Percentiles rank a stretch among this genome's conserved stretches.
phyloP scores from a whole-genome alignment of 257 asterid genomes.

The Gardenia jasminoides region DNA sequence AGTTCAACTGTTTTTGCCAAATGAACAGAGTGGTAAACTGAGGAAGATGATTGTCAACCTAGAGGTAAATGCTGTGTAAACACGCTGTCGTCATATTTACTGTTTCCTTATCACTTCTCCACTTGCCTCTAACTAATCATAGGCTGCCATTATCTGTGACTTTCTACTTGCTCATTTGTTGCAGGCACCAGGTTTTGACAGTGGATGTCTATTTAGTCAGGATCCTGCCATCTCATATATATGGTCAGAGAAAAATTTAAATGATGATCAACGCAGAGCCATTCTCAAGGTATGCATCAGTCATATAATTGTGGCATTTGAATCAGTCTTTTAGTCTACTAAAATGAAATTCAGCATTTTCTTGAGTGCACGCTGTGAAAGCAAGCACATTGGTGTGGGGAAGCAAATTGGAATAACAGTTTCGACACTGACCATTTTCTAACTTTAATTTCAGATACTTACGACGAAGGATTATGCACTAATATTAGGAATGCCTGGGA shows the following conservation, averaged over 20 bases:
- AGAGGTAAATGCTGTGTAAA: slow-evolving; percentile 52
- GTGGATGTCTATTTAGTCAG: slow-evolving; percentile 85
- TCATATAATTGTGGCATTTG: not conserved
- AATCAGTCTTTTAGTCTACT: too few relatives aligned
- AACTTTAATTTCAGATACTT: slow-evolving; percentile 62
- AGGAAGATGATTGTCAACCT: slow-evolving; percentile 90
- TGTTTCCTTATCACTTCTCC: slow-evolving; percentile 5
- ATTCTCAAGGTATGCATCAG: slow-evolving; percentile 66
- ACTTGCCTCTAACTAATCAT: not conserved
- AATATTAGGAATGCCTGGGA: slow-evolving; percentile 98
- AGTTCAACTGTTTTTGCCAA: slow-evolving; percentile 74
- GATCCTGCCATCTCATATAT: slow-evolving; percentile 91
- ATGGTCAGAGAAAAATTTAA: slow-evolving; percentile 74
- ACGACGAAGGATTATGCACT: slow-evolving; percentile 87
- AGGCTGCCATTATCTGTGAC: not conserved
- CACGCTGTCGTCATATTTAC: not conserved
- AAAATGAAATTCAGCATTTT: not conserved
- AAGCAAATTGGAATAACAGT: not conserved
- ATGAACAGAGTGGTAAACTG: slow-evolving; percentile 59
- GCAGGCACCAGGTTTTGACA: slow-evolving; percentile 89
- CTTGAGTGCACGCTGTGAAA: not conserved
- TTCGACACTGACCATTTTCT: slow-evolving; percentile 8
- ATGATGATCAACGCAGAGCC: slow-evolving; percentile 93
- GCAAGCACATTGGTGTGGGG: not conserved
- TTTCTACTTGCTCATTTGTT: slow-evolving; percentile 26